Evolutionary conservation across 2,329 filamentous ascomycete genomes (phyloP), one percentile per base, ranked within the genome.

Genomic region (Westerdykella aurantiaca): DNA sequence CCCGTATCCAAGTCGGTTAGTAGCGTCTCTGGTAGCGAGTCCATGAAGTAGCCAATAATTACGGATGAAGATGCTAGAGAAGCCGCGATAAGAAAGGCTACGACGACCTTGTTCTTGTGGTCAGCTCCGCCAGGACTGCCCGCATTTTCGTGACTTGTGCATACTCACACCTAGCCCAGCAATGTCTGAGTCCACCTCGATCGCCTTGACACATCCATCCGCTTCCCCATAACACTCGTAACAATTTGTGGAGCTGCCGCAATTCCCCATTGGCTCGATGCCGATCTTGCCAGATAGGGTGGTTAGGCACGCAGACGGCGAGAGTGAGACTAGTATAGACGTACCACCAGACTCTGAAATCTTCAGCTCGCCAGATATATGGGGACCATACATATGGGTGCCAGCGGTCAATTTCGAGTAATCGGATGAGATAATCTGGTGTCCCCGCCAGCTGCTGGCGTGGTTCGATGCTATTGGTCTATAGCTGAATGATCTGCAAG

Each of bases 181-280:
- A 35, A 46, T 39, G 31, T 42, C 44, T 13, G 22, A n/a, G 31
- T 46, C 39, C 5, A 46, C 25, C 13, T 42, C 29, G 9, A 42
- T 18, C 18, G 38, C 18, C 25, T 22, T 18, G 14, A 34, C 23
- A 38, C 44, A 46, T 7, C 38, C 38, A 14, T 17, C 29, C 17
- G 31, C n/a, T 12, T 22, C 17, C 13, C 11, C 18, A 39, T 46
- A 46, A 34, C 35, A 42, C 29, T 35, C 9, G 10, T n/a, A 29
- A 37, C 44, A 46, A 25, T 43, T 31, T 11, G 39, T 25, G 34
- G 34, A 38, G 21, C 44, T 46, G 7, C 39, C 40, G 23, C 44
- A 42, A 31, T 42, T 46, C 2, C 39, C 43, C 43, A 45, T 45
- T 29, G 13, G 25, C 9, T 5, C 3, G 31, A 42, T 5, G 33